These are phyloP conservation scores for Verticillium zaregamsianum DNA, from an alignment of 2,329 filamentous ascomycete genomes.

Conservation along the genomic window DNA sequence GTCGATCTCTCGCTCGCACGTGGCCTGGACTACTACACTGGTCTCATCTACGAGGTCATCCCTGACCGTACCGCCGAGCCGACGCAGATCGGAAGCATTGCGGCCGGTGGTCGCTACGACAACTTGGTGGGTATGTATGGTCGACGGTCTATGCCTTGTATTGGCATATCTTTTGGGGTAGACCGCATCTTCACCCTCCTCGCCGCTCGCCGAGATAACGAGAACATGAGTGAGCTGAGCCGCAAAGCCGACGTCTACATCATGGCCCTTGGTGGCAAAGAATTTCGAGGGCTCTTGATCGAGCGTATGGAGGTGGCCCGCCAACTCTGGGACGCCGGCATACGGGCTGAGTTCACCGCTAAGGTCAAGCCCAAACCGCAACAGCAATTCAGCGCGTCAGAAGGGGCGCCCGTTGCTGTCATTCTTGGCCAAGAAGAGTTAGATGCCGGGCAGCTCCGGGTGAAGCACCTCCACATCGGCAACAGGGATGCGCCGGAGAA, in stretches of 20 bases:
- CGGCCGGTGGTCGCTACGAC: slow-evolving; percentile 64
- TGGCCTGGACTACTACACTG: slow-evolving; percentile 78
- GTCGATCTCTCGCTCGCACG: slow-evolving; percentile 88
- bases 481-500: slow-evolving; percentile 70
- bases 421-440: slow-evolving; percentile 91
- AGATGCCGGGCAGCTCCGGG: slow-evolving; percentile 74
- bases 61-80: slow-evolving; percentile 76
- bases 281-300: slow-evolving; percentile 70
- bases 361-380: slow-evolving; percentile 87
- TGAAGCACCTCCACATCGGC: slow-evolving; percentile 66
- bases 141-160: slow-evolving; percentile 78
- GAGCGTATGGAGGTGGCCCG: slow-evolving; percentile 79
- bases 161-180: slow-evolving; percentile 80
- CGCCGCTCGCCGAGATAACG: slow-evolving; percentile 63
- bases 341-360: slow-evolving; percentile 79
- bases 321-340: slow-evolving; percentile 76
- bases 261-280: slow-evolving; percentile 90
- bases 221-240: slow-evolving; percentile 46
- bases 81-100: slow-evolving; percentile 77
- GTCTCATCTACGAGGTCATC: slow-evolving; percentile 83
- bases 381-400: slow-evolving; percentile 86
- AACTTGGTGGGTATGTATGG: slow-evolving; percentile 78
- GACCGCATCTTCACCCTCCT: slow-evolving; percentile 72
- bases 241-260: slow-evolving; percentile 81
- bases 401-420: slow-evolving; percentile 79